Conservation (phyloP, 2,329 filamentous ascomycete genomes). For the Orbilia blumenaviensis region DNA sequence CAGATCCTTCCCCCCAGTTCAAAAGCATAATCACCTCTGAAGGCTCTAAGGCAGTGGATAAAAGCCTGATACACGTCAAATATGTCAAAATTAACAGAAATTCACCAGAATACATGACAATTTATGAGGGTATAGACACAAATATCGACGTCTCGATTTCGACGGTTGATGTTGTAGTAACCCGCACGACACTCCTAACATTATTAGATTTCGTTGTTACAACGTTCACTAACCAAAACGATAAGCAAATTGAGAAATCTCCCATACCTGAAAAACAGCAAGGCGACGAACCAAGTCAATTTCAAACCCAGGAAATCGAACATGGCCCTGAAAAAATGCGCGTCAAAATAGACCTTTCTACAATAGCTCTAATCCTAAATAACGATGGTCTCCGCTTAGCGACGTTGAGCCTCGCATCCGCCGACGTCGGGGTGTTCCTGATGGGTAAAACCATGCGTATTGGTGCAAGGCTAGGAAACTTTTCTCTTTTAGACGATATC, state of each 20-base stretch:
- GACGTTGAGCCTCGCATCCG: constrained; percentile 89
- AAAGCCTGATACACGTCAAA: constrained; percentile 78
- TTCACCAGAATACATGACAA: constrained; percentile 90
- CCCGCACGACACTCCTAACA: constrained; percentile 88
- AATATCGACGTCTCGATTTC: constrained; percentile 91
- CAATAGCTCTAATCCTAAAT: constrained; percentile 92
- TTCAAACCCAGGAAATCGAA: constrained; percentile 59
- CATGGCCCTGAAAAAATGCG: constrained; percentile 76
- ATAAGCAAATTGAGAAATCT: constrained; percentile 62
- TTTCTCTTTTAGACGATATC: constrained; percentile 90
- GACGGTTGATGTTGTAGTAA: constrained; percentile 95
- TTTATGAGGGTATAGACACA: constrained; percentile 91
- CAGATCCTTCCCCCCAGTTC: constrained; percentile 86
- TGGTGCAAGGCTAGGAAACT: constrained; percentile 83
- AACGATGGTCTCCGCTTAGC: constrained; percentile 96
- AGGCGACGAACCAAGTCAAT: constrained; percentile 50
- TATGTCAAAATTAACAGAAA: constrained; percentile 88
- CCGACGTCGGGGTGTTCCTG: constrained; percentile 88
- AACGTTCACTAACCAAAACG: constrained; percentile 79
- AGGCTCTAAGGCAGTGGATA: constrained; percentile 68
- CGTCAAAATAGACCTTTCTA: constrained; percentile 92
- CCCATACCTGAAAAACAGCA: constrained; percentile 59
- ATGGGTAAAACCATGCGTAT: constrained; percentile 86
- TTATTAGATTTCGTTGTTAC: constrained; percentile 91
- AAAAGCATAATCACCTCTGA: constrained; percentile 98